Base-by-base conservation (phyloP, 768 basidiomycete species). In the Chalciporus sphaerocephalus region DNA sequence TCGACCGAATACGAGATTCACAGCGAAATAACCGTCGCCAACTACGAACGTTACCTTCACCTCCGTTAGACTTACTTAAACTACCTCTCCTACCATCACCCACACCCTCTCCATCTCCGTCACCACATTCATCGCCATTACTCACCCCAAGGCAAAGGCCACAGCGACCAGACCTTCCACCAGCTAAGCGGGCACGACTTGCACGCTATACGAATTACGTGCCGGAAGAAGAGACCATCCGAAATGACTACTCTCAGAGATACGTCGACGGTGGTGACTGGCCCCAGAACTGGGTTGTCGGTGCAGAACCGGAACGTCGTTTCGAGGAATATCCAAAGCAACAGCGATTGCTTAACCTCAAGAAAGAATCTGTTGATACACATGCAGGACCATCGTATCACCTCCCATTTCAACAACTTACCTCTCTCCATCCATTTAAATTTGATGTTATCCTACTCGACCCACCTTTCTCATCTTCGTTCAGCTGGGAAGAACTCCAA, bases 251-350 rank as follows among this genome's bases (percentile, higher is more conserved):
- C 60, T 90, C 87, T 0, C 85, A 87, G 65, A 73, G 85, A 52
- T 97, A 95, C 65, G 92, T 94, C 25, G 85, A 90, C 56, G 78
- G 87, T 2, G 94, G 93, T 9, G 87, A 90, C 52, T 92, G 93
- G 84, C 91, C 93, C 2, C 92, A 95, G 68, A 85, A 96, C 58
- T 91, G 85, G 80, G 87, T 99, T 8, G 69, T 92, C 7, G 94
- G 93, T 17, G 88, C 91, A 5, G 88, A 87, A 50, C 87, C 88
- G 11, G 88, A 92, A 40, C 81, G 79, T 47, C 79, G 93, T 3
- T 97, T 96, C 55, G 86, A 91, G 74, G 96, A 99, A 67, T 97
- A 98, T 62, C 95, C 96, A 2, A 95, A 96, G 55, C 90, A 95
- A 56, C 86, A 87, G 57, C 80, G 88, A 2, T 70, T 99, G 5